Percentiles rank a stretch among this genome's conserved stretches.
Evolutionary conservation across 2,329 filamentous ascomycete species (phyloP).

Genomic region (Botryotinia narcissicola): DNA sequence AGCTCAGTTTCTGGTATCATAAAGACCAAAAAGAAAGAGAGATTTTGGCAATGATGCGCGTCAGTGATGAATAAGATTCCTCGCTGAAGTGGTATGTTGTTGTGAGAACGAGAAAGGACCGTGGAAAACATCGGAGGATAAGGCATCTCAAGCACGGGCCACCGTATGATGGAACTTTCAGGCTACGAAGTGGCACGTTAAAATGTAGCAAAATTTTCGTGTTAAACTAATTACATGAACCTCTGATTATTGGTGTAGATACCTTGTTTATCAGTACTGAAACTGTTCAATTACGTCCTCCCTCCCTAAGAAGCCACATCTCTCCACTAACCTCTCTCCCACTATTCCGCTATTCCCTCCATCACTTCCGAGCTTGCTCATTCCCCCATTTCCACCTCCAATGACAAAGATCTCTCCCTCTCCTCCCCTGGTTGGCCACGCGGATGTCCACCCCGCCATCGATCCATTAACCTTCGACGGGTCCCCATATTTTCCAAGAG

Average conservation of each 20-base stretch:
- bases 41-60: too few relatives aligned
- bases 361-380: conserved; percentile 36
- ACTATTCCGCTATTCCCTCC: conserved; percentile 38
- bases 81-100: neutral
- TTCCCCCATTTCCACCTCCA: conserved; percentile 43
- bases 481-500: conserved; percentile 44
- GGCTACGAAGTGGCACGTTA: neutral
- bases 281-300: conserved; percentile 42
- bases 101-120: neutral
- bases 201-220: neutral
- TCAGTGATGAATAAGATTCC: neutral
- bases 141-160: neutral
- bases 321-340: conserved; percentile 45
- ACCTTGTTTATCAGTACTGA: conserved; percentile 20
- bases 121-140: neutral
- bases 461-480: conserved; percentile 38
- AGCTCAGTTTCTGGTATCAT: too few relatives aligned
- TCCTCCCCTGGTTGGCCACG: conserved; percentile 35
- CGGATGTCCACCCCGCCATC: conserved; percentile 43
- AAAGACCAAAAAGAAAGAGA: too few relatives aligned
- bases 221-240: neutral
- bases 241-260: neutral
- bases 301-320: conserved; percentile 45
- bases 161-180: neutral
- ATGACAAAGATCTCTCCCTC: conserved; percentile 43